Conservation (phyloP, 2,329 filamentous ascomycete genomes). For the Epicoccum sorghinum region DNA sequence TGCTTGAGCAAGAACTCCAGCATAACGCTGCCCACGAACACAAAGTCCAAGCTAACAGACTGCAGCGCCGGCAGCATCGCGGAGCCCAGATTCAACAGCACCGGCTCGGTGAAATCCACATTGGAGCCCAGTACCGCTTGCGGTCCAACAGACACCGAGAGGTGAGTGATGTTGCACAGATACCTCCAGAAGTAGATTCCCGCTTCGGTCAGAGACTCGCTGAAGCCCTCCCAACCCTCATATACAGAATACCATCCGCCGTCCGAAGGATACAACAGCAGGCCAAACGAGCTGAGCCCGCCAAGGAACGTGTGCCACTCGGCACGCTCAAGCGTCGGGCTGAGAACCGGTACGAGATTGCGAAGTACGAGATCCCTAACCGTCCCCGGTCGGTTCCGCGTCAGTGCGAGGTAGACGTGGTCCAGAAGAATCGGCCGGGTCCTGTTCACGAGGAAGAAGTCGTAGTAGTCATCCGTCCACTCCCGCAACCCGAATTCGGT, state of each 20-base stretch:
- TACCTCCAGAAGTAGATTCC: neutral
- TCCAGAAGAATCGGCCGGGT: neutral
- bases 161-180: neutral
- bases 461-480: neutral
- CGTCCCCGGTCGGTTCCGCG: neutral
- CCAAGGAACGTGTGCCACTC: neutral
- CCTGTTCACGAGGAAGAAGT: neutral
- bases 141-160: neutral
- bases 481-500: neutral
- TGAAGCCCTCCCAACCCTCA: no score
- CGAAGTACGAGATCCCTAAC: neutral
- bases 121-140: neutral
- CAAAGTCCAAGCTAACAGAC: neutral
- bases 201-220: neutral
- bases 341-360: neutral
- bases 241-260: no score
- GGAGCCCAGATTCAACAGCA: neutral
- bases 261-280: neutral
- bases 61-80: neutral
- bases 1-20: neutral
- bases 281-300: neutral
- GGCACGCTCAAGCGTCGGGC: neutral
- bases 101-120: no score
- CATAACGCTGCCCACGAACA: neutral
- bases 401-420: neutral